Evolutionary conservation across 2,329 filamentous ascomycete genomes (phyloP).

Genomic region (Alternaria metachromatica): DNA sequence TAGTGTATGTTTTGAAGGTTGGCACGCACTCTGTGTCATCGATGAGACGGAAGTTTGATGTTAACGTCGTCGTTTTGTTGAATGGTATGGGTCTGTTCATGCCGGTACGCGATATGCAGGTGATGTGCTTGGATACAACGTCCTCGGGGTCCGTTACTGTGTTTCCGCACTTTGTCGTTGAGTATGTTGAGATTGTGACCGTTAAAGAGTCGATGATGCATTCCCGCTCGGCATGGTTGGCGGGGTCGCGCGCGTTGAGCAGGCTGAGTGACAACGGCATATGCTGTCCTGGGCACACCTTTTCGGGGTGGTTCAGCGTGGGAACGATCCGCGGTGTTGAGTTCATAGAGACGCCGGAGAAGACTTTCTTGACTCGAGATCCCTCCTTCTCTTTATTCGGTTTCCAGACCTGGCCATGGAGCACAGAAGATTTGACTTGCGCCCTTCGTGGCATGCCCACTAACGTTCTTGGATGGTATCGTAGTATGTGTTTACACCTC

Average conservation of each 20-base stretch:
- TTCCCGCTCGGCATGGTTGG: constrained; percentile 23
- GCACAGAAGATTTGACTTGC: constrained; percentile 27
- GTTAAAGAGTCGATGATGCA: constrained; percentile 38
- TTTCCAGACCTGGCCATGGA: constrained; percentile 41
- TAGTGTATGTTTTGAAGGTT: constrained; percentile 44
- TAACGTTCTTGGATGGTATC: constrained; percentile 33
- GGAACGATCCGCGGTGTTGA: constrained; percentile 38
- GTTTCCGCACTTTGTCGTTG: constrained; percentile 39
- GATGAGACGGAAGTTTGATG: constrained; percentile 42
- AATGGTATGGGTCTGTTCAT: constrained; percentile 33
- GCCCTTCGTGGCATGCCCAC: constrained; percentile 20
- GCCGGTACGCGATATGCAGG: constrained; percentile 36
- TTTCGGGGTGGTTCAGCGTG: constrained; percentile 36
- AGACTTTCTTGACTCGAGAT: constrained; percentile 28
- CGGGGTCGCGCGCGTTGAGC: constrained; percentile 26
- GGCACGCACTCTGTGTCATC: constrained; percentile 44
- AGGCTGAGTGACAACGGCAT: constrained; percentile 40
- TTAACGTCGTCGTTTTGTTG: constrained; percentile 26
- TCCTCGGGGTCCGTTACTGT: constrained; percentile 36
- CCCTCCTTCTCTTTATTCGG: constrained; percentile 22
- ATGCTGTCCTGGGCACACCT: constrained; percentile 39
- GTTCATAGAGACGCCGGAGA: constrained; percentile 25
- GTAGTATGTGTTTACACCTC: constrained; percentile 31
- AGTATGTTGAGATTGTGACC: constrained; percentile 42
- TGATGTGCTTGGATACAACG: constrained; percentile 37